Conservation (phyloP, 164 flowering plant genomes). For the Piper longum region DNA sequence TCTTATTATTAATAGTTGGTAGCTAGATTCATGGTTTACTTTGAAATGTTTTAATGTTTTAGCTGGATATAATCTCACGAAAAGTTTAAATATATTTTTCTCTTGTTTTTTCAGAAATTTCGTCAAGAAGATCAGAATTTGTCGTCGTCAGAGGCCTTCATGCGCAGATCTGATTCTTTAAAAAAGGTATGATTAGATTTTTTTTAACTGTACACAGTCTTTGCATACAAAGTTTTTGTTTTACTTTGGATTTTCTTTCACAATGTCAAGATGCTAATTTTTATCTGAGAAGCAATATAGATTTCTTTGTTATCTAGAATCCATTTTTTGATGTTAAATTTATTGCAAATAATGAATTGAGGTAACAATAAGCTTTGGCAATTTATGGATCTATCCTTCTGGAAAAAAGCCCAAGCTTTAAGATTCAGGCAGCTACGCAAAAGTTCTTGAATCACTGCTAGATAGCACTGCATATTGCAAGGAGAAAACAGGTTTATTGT, state of each 20-base stretch:
- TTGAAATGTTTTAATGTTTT: neutral
- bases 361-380: too few species aligned
- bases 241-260: neutral
- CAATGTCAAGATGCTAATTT: neutral
- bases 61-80: neutral
- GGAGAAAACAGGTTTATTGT: too few species aligned
- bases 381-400: too few species aligned
- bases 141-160: conserved; percentile 72
- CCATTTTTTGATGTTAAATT: too few species aligned
- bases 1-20: too few species aligned
- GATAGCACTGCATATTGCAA: too few species aligned
- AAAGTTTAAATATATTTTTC: neutral
- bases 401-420: too few species aligned
- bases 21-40: neutral
- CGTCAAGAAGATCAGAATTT: conserved; percentile 76
- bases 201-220: neutral
- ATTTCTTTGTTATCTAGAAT: neutral
- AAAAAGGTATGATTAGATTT: conserved; percentile 38
- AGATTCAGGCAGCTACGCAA: too few species aligned
- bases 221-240: neutral
- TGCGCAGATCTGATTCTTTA: conserved; percentile 77
- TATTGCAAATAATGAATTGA: too few species aligned
- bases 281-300: neutral
- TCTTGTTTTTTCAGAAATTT: conserved; percentile 49
- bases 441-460: too few species aligned